These are phyloP conservation scores for Peronospora farinosa DNA, from an alignment of 352 stramenopile species.

Conservation along the genomic window DNA sequence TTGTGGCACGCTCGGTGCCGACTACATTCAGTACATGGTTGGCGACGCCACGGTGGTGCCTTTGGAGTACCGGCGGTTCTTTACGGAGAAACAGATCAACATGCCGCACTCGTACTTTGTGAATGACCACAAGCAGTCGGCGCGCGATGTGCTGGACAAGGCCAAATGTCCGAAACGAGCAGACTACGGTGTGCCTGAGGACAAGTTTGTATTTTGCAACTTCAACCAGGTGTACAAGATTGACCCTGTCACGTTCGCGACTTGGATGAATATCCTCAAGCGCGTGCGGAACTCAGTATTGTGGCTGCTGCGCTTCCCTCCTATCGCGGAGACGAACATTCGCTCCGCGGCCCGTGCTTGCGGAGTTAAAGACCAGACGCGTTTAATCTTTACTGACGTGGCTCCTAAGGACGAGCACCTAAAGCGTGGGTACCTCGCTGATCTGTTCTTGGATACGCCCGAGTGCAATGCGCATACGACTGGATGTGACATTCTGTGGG, in stretches of 20 bases:
- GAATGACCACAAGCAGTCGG: conserved; percentile 89
- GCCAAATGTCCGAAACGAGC: conserved; percentile 67
- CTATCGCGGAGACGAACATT: conserved; percentile 81
- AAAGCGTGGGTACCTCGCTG: conserved; percentile 76
- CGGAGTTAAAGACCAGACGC: conserved; percentile 53
- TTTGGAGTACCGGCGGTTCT: conserved; percentile 50
- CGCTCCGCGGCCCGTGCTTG: conserved; percentile 64
- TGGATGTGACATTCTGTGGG: conserved; percentile 90
- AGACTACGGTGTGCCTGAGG: conserved; percentile 87
- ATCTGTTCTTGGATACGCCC: conserved; percentile 91
- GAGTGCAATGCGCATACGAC: conserved; percentile 90
- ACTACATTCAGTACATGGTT: conserved; percentile 93
- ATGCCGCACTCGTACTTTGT: conserved; percentile 92
- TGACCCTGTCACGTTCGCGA: conserved; percentile 84
- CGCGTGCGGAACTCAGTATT: conserved; percentile 87
- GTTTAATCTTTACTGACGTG: conserved; percentile 83
- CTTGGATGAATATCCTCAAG: conserved; percentile 92
- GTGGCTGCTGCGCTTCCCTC: conserved; percentile 87
- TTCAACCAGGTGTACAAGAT: conserved; percentile 96
- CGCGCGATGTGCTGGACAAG: conserved; percentile 70
- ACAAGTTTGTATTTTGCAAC: conserved; percentile 92
- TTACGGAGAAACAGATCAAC: conserved; percentile 86
- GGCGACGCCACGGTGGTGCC: conserved; percentile 79
- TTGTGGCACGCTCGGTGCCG: conserved; percentile 83
- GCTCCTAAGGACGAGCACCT: conserved; percentile 88